Conservation (phyloP, 1,284 basidiomycete genomes). For the Trametes pubescens region DNA sequence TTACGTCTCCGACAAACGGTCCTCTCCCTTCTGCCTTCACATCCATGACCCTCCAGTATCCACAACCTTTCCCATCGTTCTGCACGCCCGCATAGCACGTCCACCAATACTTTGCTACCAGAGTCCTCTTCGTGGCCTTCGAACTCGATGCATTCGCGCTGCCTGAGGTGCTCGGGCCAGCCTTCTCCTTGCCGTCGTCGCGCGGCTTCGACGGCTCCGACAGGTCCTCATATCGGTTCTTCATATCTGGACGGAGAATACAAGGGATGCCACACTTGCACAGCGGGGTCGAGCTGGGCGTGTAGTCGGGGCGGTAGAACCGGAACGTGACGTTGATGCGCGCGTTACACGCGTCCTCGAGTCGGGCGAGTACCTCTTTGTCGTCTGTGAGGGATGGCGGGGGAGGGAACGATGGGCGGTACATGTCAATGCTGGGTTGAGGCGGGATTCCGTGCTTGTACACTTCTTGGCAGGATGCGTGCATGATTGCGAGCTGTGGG, state of each 20-base stretch:
- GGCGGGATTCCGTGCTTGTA: constrained; percentile 89
- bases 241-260: constrained; percentile 83
- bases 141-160: not conserved
- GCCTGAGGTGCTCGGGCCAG: not conserved
- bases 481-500: constrained; percentile 85
- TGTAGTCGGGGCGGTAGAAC: constrained; percentile 88
- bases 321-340: constrained; percentile 92
- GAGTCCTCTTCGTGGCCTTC: constrained; percentile 45
- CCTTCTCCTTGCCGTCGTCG: not conserved
- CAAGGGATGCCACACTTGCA: constrained; percentile 87
- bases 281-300: constrained; percentile 68
- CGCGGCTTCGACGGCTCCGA: not conserved
- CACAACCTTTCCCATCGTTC: constrained; percentile 87
- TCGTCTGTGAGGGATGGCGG: constrained; percentile 28
- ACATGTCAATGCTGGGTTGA: constrained; percentile 79
- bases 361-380: constrained; percentile 12
- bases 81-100: constrained; percentile 83
- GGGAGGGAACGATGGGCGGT: constrained; percentile 68
- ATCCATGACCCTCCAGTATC: constrained; percentile 84
- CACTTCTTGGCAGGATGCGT: constrained; percentile 87
- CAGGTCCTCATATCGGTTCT: constrained; percentile 52
- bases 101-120: constrained; percentile 83
- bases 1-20: constrained; percentile 46
- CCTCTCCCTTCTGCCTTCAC: constrained; percentile 78
- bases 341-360: constrained; percentile 58